Evolutionary conservation across 2,329 filamentous ascomycete genomes (phyloP).

Genomic region (Calonectria pauciramosa): DNA sequence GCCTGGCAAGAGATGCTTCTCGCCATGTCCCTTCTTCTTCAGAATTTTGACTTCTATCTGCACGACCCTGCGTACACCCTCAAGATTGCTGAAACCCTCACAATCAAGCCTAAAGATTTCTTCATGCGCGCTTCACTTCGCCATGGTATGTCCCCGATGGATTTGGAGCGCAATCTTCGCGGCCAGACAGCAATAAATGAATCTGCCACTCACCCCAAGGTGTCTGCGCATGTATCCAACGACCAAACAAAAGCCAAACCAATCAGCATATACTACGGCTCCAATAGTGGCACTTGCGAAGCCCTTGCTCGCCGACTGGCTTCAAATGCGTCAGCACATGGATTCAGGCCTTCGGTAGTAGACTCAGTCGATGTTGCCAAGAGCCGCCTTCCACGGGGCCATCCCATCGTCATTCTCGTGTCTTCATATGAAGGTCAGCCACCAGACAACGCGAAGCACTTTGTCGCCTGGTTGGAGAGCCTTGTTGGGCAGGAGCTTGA

Average conservation of each 20-base stretch:
- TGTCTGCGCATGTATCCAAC: too few relatives aligned
- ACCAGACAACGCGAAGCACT: background rate
- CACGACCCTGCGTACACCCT: background rate
- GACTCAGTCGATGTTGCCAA: background rate
- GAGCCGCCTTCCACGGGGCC: background rate
- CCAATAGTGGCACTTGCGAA: background rate
- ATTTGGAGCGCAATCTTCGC: background rate
- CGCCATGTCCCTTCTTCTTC: background rate
- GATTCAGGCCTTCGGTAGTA: background rate
- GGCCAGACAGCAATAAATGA: background rate
- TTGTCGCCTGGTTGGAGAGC: background rate
- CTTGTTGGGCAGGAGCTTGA: background rate
- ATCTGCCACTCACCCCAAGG: too few relatives aligned
- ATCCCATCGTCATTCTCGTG: background rate
- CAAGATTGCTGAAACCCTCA: background rate
- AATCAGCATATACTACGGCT: background rate
- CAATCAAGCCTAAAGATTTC: background rate
- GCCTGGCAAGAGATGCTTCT: background rate
- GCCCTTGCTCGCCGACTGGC: background rate
- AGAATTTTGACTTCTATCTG: background rate
- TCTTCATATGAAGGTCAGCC: background rate
- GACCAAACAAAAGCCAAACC: too few relatives aligned
- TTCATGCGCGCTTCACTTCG: background rate
- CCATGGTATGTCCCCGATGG: background rate
- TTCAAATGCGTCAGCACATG: background rate